phyloP scores from a whole-genome alignment of 176 grass and related monocot species.

The Phyllostachys edulis region DNA sequence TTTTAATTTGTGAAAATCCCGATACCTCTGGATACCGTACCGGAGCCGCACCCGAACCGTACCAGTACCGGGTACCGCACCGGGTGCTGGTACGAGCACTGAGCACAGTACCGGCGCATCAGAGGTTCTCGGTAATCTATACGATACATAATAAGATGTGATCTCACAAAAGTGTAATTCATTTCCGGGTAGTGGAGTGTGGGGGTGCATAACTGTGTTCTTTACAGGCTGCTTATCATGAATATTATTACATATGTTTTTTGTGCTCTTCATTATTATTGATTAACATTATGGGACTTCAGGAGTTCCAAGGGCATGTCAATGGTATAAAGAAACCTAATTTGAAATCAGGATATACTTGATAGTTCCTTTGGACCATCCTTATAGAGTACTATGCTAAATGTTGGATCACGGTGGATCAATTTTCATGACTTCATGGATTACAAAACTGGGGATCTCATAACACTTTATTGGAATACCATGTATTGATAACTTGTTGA shows the following conservation, averaged over 20 bases:
- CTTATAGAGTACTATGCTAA: neutral
- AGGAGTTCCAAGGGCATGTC: neutral
- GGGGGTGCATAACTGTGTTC: neutral
- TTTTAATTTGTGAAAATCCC: too few species aligned
- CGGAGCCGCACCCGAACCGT: too few species aligned
- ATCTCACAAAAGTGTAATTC: neutral
- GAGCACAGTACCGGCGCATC: too few species aligned
- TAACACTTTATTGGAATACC: neutral
- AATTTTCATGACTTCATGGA: conserved; percentile 22
- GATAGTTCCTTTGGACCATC: neutral
- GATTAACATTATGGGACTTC: neutral
- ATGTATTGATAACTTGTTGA: conserved; percentile 10
- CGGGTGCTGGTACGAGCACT: too few species aligned
- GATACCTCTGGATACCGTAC: too few species aligned
- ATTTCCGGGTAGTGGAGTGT: neutral
- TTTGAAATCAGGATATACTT: conserved; percentile 8
- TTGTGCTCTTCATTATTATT: neutral
- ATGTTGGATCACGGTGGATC: neutral
- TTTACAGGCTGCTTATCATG: neutral
- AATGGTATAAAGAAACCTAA: neutral
- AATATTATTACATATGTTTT: neutral
- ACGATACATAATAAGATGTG: neutral
- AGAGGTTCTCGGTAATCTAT: neutral
- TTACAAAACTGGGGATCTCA: neutral
- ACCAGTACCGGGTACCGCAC: too few species aligned